A percentile compares a stretch with the other conserved stretches of the same genome.
Conservation (phyloP, 2,329 filamentous ascomycete genomes). For the Fusarium sp. region DNA sequence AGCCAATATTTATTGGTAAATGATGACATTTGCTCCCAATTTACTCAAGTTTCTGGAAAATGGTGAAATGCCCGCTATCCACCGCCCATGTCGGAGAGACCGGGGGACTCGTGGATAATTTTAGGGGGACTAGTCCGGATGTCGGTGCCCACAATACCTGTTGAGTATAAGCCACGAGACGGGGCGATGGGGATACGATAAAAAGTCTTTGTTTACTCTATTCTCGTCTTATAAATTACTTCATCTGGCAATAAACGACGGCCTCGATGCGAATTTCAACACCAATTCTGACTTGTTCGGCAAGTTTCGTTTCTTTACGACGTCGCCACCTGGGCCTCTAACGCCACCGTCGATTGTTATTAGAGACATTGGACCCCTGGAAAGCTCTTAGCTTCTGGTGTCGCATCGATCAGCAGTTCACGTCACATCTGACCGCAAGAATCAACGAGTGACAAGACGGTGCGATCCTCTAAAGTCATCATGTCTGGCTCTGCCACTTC, state of each 20-base stretch:
- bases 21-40: slow-evolving; percentile 1
- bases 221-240: slow-evolving; percentile 1
- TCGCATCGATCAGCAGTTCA: slow-evolving; percentile 26
- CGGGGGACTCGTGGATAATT: slow-evolving; percentile 12
- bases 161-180: slow-evolving; percentile 1
- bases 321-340: neutral
- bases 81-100: slow-evolving; percentile 9
- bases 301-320: neutral
- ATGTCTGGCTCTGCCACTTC: slow-evolving; percentile 33
- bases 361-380: neutral
- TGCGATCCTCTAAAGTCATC: slow-evolving; percentile 1
- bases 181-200: slow-evolving; percentile 1
- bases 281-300: neutral
- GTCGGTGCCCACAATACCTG: slow-evolving; percentile 26
- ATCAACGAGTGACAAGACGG: slow-evolving; percentile 5
- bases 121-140: slow-evolving; percentile 21
- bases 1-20: neutral
- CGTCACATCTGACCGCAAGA: slow-evolving; percentile 11
- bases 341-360: slow-evolving; percentile 1
- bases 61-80: slow-evolving; percentile 28
- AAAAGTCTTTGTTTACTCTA: neutral
- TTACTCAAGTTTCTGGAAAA: slow-evolving; percentile 7
- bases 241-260: slow-evolving; percentile 1
- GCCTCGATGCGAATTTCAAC: neutral
- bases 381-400: slow-evolving; percentile 15